phyloP scores from a whole-genome alignment of 192 early-diverging fungal species.

The Spizellomyces punctatus region DNA sequence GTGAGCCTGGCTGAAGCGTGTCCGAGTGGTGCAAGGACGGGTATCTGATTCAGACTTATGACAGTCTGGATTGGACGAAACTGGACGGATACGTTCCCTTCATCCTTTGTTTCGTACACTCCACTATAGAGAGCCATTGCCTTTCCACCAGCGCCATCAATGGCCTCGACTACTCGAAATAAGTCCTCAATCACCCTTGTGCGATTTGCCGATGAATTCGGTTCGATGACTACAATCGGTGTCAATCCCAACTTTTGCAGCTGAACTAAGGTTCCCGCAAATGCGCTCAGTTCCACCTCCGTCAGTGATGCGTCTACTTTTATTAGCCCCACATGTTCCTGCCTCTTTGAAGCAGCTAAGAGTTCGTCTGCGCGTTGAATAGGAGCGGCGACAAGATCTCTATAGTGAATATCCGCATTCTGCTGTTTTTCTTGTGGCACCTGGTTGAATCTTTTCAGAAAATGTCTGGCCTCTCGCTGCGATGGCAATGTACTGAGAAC shows the following conservation, averaged over 20 bases:
- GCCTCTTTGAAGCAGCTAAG: not conserved
- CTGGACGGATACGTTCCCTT: slow-evolving; percentile 38
- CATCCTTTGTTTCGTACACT: slow-evolving; percentile 32
- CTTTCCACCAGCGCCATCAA: slow-evolving; percentile 73
- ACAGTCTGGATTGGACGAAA: slow-evolving; percentile 56
- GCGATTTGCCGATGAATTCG: not conserved
- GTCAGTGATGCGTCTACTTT: slow-evolving; percentile 58
- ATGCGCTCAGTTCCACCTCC: slow-evolving; percentile 33
- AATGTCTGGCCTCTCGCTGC: slow-evolving; percentile 65
- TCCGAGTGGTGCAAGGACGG: slow-evolving; percentile 54
- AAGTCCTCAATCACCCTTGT: slow-evolving; percentile 54
- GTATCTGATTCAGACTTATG: slow-evolving; percentile 67
- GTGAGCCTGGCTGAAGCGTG: not conserved
- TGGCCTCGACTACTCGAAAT: slow-evolving; percentile 63
- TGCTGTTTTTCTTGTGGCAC: not conserved
- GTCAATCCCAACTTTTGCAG: slow-evolving; percentile 66
- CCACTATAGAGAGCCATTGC: slow-evolving; percentile 73
- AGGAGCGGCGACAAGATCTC: not conserved
- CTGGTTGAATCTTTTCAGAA: slow-evolving; percentile 53
- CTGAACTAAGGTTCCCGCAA: slow-evolving; percentile 63
- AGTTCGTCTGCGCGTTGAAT: not conserved
- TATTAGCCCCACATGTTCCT: slow-evolving; percentile 60
- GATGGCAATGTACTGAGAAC: slow-evolving; percentile 63
- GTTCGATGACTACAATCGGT: slow-evolving; percentile 66
- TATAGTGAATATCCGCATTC: slow-evolving; percentile 6